These are phyloP conservation scores for Tolypocladium pustulatum DNA, from an alignment of 2,329 filamentous ascomycete species.

Conservation along the genomic window DNA sequence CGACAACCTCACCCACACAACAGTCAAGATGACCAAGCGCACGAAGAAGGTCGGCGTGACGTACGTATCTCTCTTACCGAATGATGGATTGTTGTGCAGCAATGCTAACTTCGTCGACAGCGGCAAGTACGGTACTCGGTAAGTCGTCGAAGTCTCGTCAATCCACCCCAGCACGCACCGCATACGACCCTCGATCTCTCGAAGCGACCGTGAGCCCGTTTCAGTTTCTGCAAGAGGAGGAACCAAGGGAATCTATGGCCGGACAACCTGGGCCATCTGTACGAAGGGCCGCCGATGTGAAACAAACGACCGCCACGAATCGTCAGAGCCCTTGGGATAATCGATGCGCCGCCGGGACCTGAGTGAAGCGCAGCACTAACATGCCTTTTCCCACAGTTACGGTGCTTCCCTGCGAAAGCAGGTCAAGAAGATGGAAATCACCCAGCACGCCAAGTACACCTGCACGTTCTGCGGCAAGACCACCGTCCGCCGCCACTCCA, in stretches of 20 bases:
- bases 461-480: conserved; percentile 99
- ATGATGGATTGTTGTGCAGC: neutral
- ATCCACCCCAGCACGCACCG: neutral
- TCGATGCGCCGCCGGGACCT: neutral
- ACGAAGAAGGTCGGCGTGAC: conserved; percentile 98
- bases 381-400: conserved; percentile 48
- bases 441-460: conserved; percentile 92
- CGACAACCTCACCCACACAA: conserved; percentile 24
- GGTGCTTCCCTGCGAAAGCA: conserved; percentile 98
- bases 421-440: conserved; percentile 98
- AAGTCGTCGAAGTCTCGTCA: conserved; percentile 29
- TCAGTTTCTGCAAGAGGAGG: neutral
- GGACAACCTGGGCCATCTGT: neutral
- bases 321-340: neutral
- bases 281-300: neutral
- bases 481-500: conserved; percentile 79
- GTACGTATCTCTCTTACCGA: conserved; percentile 21
- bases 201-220: neutral
- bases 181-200: neutral
- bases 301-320: neutral
- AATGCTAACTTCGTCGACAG: conserved; percentile 22
- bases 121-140: conserved; percentile 94
- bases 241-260: neutral
- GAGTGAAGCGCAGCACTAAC: neutral
- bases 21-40: conserved; percentile 82